Evolutionary conservation across 805 yeast species (phyloP), one percentile per base, ranked within the genome.

Genomic region (Nakazawaea anatomiae): DNA sequence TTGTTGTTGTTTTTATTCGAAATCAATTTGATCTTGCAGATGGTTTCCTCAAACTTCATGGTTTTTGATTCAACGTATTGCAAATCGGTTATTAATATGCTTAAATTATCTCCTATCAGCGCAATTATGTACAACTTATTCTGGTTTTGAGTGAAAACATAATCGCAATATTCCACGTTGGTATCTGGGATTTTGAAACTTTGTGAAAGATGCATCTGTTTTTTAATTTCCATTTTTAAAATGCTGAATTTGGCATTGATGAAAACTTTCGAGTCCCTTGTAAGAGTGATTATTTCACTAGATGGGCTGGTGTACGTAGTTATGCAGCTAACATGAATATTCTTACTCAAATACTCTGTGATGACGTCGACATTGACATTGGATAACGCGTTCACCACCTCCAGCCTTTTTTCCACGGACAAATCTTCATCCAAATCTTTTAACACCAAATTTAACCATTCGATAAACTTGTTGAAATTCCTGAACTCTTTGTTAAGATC

Each of bases 401-500:
- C 51, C 18, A 18, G 31, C 9, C 34, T 50, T 35, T 55, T 60
- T 1, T 55, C 51, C 4, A 56, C 51, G n/a, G 61, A 57, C 41
- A 66, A 66, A 39, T 74, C 78, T 7, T 74, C 74, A 27, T 68
- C 70, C 27, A 55, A 71, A 56, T 59, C 75, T 59, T 56, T 66
- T 70, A 56, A 69, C 51, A 51, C 69, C 59, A 49, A 62, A 48
- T 60, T 68, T 12, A 71, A 54, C 83, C 83, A 79, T 12, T 65
- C 62, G 11, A 76, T 56, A 46, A 75, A 76, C 41, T 70, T 67
- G 48, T 72, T 73, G 58, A 79, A 78, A 34, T 66, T 57, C 40
- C 66, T 64, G 54, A 75, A 79, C 48, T 77, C 81, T 27, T 70
- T 70, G 54, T 76, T 78, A 30, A 76, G 53, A 28, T 64, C 67